A percentile compares a stretch with the other conserved stretches of the same genome.
These are phyloP conservation scores for Rhodotorula diobovata DNA, from an alignment of 768 basidiomycete species.

Conservation along the genomic window DNA sequence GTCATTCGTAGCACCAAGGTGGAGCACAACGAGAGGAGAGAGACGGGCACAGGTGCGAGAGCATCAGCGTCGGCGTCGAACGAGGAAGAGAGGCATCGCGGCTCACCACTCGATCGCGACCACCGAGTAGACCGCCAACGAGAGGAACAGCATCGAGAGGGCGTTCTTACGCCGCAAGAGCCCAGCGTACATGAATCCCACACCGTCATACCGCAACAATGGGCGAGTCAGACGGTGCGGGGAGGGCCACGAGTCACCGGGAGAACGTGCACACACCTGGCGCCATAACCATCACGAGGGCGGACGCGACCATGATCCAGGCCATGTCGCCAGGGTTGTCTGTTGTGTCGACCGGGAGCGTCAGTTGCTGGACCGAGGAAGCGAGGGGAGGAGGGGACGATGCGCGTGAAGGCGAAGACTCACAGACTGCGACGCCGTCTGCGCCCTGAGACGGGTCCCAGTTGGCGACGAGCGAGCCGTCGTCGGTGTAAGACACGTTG, in stretches of 20 bases:
- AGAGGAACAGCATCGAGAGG: slow-evolving; percentile 50
- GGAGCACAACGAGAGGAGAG: slow-evolving; percentile 29
- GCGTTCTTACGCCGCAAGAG: slow-evolving; percentile 51
- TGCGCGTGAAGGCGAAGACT: background rate
- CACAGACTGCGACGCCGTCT: slow-evolving; percentile 3
- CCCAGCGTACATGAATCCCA: slow-evolving; percentile 41
- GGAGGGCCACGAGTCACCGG: no score
- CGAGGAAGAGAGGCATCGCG: no score
- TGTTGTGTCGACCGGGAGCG: background rate
- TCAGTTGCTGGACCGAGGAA: no score
- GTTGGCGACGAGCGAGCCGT: background rate
- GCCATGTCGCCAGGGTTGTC: slow-evolving; percentile 22
- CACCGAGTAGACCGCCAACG: slow-evolving; percentile 46
- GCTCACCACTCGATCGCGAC: slow-evolving; percentile 34
- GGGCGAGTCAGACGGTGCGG: no score
- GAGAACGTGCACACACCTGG: slow-evolving; percentile 42
- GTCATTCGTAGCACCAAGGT: background rate
- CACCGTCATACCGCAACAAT: slow-evolving; percentile 25
- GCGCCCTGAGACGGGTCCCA: background rate
- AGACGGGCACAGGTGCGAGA: no score
- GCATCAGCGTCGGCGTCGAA: no score
- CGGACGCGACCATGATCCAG: slow-evolving; percentile 37
- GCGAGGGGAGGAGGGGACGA: background rate
- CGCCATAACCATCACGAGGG: slow-evolving; percentile 50
- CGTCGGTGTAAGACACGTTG: slow-evolving; percentile 1